Evolutionary conservation across 768 basidiomycete species (phyloP).

Genomic region (Pleurotus salmoneostramineus): DNA sequence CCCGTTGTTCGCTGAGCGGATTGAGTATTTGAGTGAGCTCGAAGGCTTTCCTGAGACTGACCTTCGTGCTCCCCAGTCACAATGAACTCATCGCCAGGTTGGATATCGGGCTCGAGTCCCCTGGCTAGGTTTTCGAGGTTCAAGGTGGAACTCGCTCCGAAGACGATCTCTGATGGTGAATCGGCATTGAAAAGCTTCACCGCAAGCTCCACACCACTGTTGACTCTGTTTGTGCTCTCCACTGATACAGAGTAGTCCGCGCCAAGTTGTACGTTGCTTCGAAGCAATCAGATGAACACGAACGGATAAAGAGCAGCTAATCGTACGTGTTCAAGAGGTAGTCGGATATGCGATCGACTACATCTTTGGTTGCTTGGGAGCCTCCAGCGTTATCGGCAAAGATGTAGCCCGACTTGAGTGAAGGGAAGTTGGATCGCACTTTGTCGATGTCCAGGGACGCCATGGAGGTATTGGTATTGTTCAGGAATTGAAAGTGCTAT

Average conservation of each 20-base stretch:
- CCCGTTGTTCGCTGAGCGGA: constrained; percentile 58
- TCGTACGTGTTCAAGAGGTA: constrained; percentile 55
- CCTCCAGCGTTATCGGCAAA: constrained; percentile 9
- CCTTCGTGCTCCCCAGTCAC: constrained; percentile 81
- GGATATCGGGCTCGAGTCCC: constrained; percentile 51
- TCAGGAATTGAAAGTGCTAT: too few species aligned
- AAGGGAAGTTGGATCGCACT: constrained; percentile 2
- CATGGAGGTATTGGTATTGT: background rate
- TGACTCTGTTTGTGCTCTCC: constrained; percentile 42
- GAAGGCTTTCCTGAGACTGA: constrained; percentile 20
- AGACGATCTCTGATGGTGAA: constrained; percentile 60
- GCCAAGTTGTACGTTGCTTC: constrained; percentile 64
- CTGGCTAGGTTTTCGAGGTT: constrained; percentile 68
- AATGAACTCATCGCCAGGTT: constrained; percentile 68
- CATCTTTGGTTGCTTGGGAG: constrained; percentile 45
- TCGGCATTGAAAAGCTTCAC: constrained; percentile 61
- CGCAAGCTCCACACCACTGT: constrained; percentile 46
- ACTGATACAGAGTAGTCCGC: constrained; percentile 63
- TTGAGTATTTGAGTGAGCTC: background rate
- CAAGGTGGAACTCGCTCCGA: constrained; percentile 64
- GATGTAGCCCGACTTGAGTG: constrained; percentile 6
- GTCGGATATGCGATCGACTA: constrained; percentile 57
- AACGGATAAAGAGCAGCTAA: background rate
- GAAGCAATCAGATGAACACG: background rate
- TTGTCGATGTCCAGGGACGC: background rate